Conservation (phyloP, 345 rosid genomes). For the Punica granatum region DNA sequence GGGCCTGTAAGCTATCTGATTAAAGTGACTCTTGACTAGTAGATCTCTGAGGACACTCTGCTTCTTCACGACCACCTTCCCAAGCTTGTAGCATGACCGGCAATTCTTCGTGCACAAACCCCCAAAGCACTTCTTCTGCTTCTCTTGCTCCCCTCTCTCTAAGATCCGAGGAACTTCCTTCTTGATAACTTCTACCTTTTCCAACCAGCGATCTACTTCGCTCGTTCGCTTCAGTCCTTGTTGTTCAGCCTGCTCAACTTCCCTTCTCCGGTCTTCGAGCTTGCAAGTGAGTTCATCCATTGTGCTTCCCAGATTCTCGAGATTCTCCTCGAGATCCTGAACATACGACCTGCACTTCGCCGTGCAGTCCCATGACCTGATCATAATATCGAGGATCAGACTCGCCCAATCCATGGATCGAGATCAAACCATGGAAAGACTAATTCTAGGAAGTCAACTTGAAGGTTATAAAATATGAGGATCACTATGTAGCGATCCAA, state of each 20-base stretch:
- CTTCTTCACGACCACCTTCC: constrained; percentile 6
- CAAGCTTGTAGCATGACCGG: constrained; percentile 17
- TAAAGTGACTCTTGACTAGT: background rate
- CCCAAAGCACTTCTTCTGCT: constrained; percentile 15
- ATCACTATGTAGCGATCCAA: background rate
- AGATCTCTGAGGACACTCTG: background rate
- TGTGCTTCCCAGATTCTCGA: background rate
- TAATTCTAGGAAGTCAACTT: background rate
- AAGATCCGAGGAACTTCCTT: background rate
- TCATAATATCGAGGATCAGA: background rate
- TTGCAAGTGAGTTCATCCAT: background rate
- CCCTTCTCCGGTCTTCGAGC: background rate
- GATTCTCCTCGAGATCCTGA: background rate
- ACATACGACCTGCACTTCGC: background rate
- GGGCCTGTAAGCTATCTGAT: background rate
- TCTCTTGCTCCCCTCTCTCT: constrained; percentile 4
- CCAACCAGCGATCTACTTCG: background rate
- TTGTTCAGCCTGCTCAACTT: background rate
- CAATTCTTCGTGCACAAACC: constrained; percentile 9
- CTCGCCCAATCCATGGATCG: constrained; percentile 1
- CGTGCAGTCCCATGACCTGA: constrained; percentile 3
- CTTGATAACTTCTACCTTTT: background rate
- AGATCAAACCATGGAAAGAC: background rate
- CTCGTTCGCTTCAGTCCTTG: background rate
- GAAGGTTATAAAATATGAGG: background rate